Base-by-base conservation (phyloP, 768 basidiomycete genomes). In the Lepiota venenata region DNA sequence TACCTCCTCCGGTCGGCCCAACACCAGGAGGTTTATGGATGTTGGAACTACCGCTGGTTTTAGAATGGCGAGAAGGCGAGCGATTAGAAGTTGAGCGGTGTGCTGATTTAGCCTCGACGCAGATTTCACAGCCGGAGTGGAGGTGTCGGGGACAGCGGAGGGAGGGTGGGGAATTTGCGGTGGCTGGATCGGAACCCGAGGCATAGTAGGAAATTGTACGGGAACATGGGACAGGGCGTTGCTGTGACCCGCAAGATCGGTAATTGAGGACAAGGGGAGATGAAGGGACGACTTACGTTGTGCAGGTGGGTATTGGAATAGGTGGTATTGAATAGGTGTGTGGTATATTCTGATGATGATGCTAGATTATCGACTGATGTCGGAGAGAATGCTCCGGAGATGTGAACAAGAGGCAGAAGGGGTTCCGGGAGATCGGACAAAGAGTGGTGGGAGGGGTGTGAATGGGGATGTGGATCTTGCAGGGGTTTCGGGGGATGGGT, bases 101-200 rank as follows among this genome's bases (percentile, higher is more conserved):
- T 6, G 61, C 48, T 1, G 74, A 73, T 60, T 75, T 84, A 0
- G 83, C 81, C 59, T 83, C 83, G n/a, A 87, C 81, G 60, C 88
- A 91, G 55, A 90, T 88, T 60, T 87, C 82, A 60, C 88, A 91
- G 32, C 80, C 81, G 4, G 81, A 82, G 60, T 86, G 81, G 1
- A 91, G 74, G 64, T 91, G 88, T 16, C 88, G 78, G 0, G 87
- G 83, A 61, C 88, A 91, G 40, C 85, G 81, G 63, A 82, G 72
- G 0, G 80, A 73, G 4, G 83, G 80, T 2, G 85, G 81, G 2
- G 84, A 79, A 64, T 83, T 84, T 5, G 82, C 78, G 0, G 82
- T 80, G 40, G 72, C 76, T 1, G 81, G 83, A 60, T 87, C 81
- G 2, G 82, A 77, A 42, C 88, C 87, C 4, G 74, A 77, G 57